Evolutionary conservation across 495 filamentous ascomycete species (phyloP), one percentile per base, ranked within the genome.

Genomic region (Daldinia bambusicola): DNA sequence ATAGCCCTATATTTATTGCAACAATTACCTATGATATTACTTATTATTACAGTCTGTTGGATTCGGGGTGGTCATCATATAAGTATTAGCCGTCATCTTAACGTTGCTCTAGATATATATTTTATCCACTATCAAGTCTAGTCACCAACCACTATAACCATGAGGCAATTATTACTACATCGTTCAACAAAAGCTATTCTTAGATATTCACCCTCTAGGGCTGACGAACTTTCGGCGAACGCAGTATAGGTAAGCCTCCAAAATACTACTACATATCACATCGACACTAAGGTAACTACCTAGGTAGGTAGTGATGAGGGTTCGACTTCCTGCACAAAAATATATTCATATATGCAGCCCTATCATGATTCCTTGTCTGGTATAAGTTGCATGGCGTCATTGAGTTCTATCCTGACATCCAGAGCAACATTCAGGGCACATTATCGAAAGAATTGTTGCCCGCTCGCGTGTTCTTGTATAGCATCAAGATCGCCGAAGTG

Each of bases 311-410:
- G 26, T 26, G 26, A 26, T 26, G 22, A 32, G 8, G 22, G 31
- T 53, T 32, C 51, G 22, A n/a, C 14, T 30, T 48, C 20, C 30
- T 56, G 53, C 31, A 56, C 7, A 32, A 56, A 36, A 26, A 55
- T 16, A 18, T 38, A 37, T 56, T 37, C 32, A 37, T 37, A 48
- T 66, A 70, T 74, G 62, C 71, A 74, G 71, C 66, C 66, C 62
- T 74, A 74, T 43, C 26, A 67, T 36, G 26, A 59, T 50, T 51
- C 36, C 50, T 60, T 45, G 26, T 63, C 62, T 52, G 41, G 16
- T 62, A 52, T 59, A 48, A 57, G 71, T 67, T 74, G 61, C 71
- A 70, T 74, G 13, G 67, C 51, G 62, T 66, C 65, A 26, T 52
- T 22, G 32, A 30, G 40, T 58, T 61, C 34, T 61, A 66, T 66